These are phyloP conservation scores for Penicillium bialowiezense DNA, from an alignment of 495 filamentous ascomycete species.

Conservation along the genomic window DNA sequence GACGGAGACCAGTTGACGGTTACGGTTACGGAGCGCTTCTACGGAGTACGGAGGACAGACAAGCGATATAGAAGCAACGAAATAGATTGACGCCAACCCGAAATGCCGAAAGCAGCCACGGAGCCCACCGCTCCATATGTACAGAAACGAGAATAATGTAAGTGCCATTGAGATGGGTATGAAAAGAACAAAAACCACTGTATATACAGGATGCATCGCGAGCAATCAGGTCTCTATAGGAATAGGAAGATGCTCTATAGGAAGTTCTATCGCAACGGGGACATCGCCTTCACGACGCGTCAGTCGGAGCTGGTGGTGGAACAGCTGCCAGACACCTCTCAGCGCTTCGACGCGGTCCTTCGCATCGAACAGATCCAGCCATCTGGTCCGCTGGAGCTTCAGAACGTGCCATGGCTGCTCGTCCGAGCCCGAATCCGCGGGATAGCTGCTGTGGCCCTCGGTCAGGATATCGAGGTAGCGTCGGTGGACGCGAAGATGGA, in stretches of 20 bases:
- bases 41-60: too few species aligned
- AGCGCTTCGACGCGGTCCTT: constrained; percentile 70
- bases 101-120: too few species aligned
- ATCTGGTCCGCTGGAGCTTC: constrained; percentile 65
- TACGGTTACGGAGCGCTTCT: too few species aligned
- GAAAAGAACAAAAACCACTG: neutral
- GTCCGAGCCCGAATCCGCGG: constrained; percentile 40
- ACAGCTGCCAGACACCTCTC: constrained; percentile 70
- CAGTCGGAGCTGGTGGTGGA: constrained; percentile 65
- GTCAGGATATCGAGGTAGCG: constrained; percentile 58
- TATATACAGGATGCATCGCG: constrained; percentile 16
- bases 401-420: constrained; percentile 63
- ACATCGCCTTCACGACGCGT: constrained; percentile 5
- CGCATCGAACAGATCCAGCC: constrained; percentile 72
- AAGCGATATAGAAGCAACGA: too few species aligned
- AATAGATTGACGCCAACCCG: too few species aligned
- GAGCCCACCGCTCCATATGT: too few species aligned
- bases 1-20: too few species aligned
- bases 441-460: constrained; percentile 26
- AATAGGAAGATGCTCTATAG: neutral
- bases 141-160: too few species aligned
- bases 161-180: constrained; percentile 10
- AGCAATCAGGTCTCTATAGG: neutral
- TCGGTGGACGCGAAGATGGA: constrained; percentile 70
- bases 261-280: neutral